Evolutionary conservation across 164 flowering plant genomes (phyloP), one percentile per base, ranked within the genome.

Genomic region (Liquidambar formosana): DNA sequence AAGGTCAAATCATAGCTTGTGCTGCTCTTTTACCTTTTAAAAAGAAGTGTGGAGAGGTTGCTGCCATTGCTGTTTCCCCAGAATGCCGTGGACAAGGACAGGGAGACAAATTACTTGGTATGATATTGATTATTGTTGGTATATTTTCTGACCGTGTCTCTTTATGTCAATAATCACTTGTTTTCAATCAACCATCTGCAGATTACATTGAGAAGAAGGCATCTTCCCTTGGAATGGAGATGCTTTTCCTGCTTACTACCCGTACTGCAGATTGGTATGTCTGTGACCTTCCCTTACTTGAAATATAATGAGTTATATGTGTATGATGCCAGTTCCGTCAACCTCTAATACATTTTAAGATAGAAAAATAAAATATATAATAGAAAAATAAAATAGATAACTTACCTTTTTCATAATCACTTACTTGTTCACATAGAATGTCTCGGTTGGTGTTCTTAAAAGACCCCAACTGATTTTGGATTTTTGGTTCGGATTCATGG

Each of bases 21-120:
- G 97, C 94, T 72, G 98, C 99, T 63, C 93, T 95, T 52, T 93
- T 90, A 71, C 96, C 94, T 51, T 95, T 78, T 60, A 77, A 86
- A 68, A 96, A 88, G 10, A 91, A 85, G 64, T 91, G 94, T 80
- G 99, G 90, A 48, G 99, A 95, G 76, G 88, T 95, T 73, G 98
- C 99, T 74, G 88, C 92, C 22, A 84, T 95, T 76, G 98, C 95
- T 59, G 99, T 95, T 72, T 88, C 97, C 76, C 83, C 94, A 61
- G 96, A 95, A 44, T 95, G 99, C 72, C 96, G 97, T 61, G 99
- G 97, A 27, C 95, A 90, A 81, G 99, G 99, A 64, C 98, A 88
- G 74, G 99, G 99, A 57, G 98, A 95, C 69, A 95, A 91, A 80
- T 78, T 95, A 78, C 95, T 95, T 38, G 99, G 99, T 95, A 91